A percentile compares a stretch with the other conserved stretches of the same genome.
Conservation (phyloP, 495 filamentous ascomycete genomes). For the Daldinia childiae region DNA sequence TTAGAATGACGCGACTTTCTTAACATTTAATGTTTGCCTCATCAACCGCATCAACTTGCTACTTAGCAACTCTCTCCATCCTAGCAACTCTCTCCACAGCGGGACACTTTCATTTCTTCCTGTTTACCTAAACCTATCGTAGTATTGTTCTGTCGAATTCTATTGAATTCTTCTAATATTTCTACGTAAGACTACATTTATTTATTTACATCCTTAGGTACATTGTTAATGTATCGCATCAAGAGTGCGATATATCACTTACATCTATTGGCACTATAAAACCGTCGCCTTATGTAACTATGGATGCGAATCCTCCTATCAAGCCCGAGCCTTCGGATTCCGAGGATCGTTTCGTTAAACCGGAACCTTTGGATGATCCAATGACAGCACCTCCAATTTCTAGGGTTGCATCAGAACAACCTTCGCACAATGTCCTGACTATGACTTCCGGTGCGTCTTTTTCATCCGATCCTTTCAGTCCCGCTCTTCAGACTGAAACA, state of each 20-base stretch:
- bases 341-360: not conserved
- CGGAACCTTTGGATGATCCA: not conserved
- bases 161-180: not conserved
- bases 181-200: not conserved
- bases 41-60: not conserved
- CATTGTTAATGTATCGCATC: not conserved
- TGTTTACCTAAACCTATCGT: not conserved
- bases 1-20: not conserved
- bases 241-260: not conserved
- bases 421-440: not conserved
- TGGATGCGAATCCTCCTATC: not conserved
- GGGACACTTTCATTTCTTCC: not conserved
- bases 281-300: not conserved
- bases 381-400: not conserved
- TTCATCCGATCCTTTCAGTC: not conserved
- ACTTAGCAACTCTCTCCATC: not conserved
- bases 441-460: not conserved
- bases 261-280: not conserved
- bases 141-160: not conserved
- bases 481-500: not conserved
- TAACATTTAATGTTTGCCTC: not conserved
- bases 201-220: too few species aligned
- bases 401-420: not conserved
- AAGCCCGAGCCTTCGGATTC: not conserved
- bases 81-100: not conserved